A percentile compares a stretch with the other conserved stretches of the same genome.
phyloP scores from a whole-genome alignment of 768 basidiomycete species.

The Cystofilobasidium bisporidii region DNA sequence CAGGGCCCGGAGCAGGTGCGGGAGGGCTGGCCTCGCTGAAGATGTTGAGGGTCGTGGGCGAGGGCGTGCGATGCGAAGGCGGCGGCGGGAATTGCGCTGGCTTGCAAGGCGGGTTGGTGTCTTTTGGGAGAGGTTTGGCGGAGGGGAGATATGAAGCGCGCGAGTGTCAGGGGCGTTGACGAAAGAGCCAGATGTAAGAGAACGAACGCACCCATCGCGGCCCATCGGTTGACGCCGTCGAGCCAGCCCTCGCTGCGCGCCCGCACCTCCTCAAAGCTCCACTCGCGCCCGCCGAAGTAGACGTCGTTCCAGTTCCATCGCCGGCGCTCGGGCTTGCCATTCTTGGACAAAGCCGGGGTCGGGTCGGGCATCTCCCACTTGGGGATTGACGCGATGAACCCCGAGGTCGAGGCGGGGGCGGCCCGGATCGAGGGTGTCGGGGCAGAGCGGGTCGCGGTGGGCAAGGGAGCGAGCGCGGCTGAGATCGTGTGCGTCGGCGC shows the following conservation, averaged over 20 bases:
- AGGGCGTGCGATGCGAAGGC: neutral
- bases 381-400: neutral
- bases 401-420: constrained; percentile 31
- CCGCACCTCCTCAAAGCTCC: constrained; percentile 62
- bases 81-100: neutral
- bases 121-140: too few relatives aligned
- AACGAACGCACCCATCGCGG: constrained; percentile 30
- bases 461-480: constrained; percentile 28
- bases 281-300: constrained; percentile 68
- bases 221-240: constrained; percentile 34
- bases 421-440: constrained; percentile 29
- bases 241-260: constrained; percentile 39
- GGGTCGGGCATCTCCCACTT: constrained; percentile 25
- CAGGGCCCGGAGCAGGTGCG: neutral
- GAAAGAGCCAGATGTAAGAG: neutral
- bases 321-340: constrained; percentile 36
- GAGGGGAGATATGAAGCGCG: too few relatives aligned
- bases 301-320: constrained; percentile 48
- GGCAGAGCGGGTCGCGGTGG: constrained; percentile 27
- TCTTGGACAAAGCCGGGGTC: constrained; percentile 23
- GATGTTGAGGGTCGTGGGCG: neutral
- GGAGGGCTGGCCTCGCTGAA: constrained; percentile 2
- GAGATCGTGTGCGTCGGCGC: neutral
- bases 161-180: neutral
- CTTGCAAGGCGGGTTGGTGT: constrained; percentile 9